Base-by-base conservation (phyloP, 306 rosid species). In the Phaseolus lunatus region DNA sequence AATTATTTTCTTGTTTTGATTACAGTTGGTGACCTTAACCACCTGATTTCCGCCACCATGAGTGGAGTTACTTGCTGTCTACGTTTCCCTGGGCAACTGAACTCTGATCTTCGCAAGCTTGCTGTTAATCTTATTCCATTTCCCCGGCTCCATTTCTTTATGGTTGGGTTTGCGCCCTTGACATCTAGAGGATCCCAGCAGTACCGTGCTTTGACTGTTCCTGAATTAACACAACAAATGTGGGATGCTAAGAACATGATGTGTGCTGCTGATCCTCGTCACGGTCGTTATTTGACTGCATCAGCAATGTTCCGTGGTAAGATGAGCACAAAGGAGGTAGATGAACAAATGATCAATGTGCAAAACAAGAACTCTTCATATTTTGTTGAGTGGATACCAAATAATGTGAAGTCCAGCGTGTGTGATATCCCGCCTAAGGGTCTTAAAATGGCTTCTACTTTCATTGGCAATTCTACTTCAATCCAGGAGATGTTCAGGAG, bases 241-340 rank as follows among this genome's bases (percentile, higher is more conserved):
- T 85, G 86, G 86, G 88, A 85, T 79, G 79, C 88, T 1, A 85
- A 85, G 82, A 85, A 85, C 73, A 85, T 85, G 88, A 85, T 85
- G 88, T 85, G 88, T 75, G 88, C 88, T 3, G 88, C 88, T 4
- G 88, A 85, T 71, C 88, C 88, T 48, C 88, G 88, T 39, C 88
- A 85, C 19, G 88, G 88, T n/a, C 88, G 88, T 18, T 85, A 85
- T 24, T 66, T 85, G 80, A 85, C 86, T 5, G 88, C 86, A 7
- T 85, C 88, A 14, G 88, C 88, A 3, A 82, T 85, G 88, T 85
- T 85, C 86, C 88, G 88, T 14, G 88, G 88, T 57, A 85, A 85
- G 82, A 85, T 85, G 88, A 85, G 88, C 84, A 85, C 88, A 16
- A 85, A 85, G 80, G 88, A 85, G 61, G 88, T 85, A 2, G 88